Evolutionary conservation across 2,329 filamentous ascomycete species (phyloP).

Genomic region (Fusarium mangiferae): DNA sequence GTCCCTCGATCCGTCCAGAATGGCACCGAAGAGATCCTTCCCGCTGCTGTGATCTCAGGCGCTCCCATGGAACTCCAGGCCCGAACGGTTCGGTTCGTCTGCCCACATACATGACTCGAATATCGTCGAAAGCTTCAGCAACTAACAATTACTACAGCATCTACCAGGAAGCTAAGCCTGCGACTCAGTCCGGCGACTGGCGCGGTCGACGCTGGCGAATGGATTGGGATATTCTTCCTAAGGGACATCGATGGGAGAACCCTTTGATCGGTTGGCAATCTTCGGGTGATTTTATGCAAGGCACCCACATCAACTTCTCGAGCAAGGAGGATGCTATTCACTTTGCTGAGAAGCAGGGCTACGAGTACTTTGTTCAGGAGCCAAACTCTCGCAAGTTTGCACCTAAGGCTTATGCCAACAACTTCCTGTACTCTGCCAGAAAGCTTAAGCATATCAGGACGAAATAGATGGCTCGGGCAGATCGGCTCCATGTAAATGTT

Average conservation of each 20-base stretch:
- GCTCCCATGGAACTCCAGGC: conserved; percentile 95
- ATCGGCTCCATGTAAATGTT: conserved; percentile 44
- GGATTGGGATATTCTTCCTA: conserved; percentile 95
- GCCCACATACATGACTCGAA: neutral
- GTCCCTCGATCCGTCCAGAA: conserved; percentile 91
- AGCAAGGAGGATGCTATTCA: conserved; percentile 92
- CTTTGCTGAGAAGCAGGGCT: conserved; percentile 98
- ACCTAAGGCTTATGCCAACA: conserved; percentile 95
- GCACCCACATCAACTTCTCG: conserved; percentile 89
- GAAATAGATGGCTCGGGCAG: conserved; percentile 65
- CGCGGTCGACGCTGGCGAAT: conserved; percentile 89
- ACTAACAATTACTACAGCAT: conserved; percentile 69
- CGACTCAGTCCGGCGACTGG: conserved; percentile 94
- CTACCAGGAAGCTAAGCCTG: conserved; percentile 90
- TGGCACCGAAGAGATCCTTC: conserved; percentile 83
- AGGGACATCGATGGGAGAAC: conserved; percentile 98
- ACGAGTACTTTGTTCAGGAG: conserved; percentile 99
- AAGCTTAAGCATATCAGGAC: conserved; percentile 90
- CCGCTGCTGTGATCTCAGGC: conserved; percentile 89
- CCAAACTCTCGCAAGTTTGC: conserved; percentile 87
- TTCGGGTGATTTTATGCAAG: conserved; percentile 93
- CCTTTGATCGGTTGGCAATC: conserved; percentile 99
- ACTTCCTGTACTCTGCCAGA: conserved; percentile 86
- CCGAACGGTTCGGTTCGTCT: conserved; percentile 85
- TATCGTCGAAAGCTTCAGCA: neutral